Conservation (phyloP, 1,284 basidiomycete genomes). For the Heterobasidion annosum region DNA sequence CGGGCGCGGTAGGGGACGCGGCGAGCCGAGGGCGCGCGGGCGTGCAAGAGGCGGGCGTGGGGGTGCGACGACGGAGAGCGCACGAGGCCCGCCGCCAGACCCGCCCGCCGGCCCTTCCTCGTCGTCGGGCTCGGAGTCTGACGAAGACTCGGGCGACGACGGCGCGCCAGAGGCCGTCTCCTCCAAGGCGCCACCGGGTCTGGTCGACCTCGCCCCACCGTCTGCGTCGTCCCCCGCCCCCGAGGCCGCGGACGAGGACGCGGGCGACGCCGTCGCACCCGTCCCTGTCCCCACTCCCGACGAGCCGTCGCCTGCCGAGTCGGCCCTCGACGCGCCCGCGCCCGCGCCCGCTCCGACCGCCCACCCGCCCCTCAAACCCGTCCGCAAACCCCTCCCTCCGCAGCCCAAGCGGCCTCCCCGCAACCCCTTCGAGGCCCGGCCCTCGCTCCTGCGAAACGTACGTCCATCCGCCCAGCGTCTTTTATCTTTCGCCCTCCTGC, state of each 20-base stretch:
- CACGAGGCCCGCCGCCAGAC: background rate
- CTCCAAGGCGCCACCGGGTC: constrained; percentile 35
- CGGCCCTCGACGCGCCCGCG: background rate
- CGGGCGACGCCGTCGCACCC: background rate
- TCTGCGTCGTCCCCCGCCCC: background rate
- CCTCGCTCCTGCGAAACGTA: constrained; percentile 71
- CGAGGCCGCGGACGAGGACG: background rate
- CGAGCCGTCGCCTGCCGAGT: background rate
- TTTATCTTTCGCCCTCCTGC: background rate
- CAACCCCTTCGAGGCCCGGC: constrained; percentile 63
- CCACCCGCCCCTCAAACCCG: background rate
- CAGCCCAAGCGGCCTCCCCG: constrained; percentile 46
- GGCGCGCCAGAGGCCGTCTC: constrained; percentile 53
- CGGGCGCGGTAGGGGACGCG: constrained; percentile 25
- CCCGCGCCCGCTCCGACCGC: constrained; percentile 1
- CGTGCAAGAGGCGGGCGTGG: constrained; percentile 25
- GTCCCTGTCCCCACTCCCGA: background rate
- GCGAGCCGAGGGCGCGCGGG: constrained; percentile 21
- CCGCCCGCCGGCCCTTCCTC: constrained; percentile 3
- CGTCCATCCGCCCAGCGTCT: constrained; percentile 17
- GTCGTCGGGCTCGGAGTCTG: constrained; percentile 8
- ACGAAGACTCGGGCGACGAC: constrained; percentile 26
- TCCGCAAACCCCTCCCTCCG: constrained; percentile 23
- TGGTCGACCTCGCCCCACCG: background rate
- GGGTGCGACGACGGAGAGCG: constrained; percentile 9